Evolutionary conservation across 805 yeast species (phyloP), one percentile per base, ranked within the genome.

Genomic region (Teunomyces stri): DNA sequence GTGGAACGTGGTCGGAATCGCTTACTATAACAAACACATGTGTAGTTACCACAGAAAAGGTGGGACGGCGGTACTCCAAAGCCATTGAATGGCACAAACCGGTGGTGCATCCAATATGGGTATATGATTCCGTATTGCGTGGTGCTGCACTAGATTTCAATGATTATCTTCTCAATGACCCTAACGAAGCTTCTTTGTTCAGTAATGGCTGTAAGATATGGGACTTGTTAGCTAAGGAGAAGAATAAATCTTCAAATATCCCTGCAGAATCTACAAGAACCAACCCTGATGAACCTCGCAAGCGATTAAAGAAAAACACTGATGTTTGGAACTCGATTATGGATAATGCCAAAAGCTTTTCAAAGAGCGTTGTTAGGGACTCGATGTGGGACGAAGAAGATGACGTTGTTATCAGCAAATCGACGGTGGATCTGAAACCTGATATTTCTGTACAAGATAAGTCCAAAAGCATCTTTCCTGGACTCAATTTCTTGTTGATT

Each of bases 51-150:
- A 70, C 80, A 25, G 80, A 75, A 42, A 62, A 62, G 21, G 57
- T 64, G 13, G 89, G 89, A 0, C 75, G 70, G 47, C 56, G 87
- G 44, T 82, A 70, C 55, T 65, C 65, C 12, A 78, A 78, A 56
- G 82, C 82, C 3, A 35, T 72, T 2, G 79, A 78, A 56, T 78
- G 83, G 83, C 64, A 66, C 9, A 74, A 74, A 4, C 80, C 81
- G 1, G 72, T 72, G 1, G 73, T 78, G 25, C 81, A 78, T 55
- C 83, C 84, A 0, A 56, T 70, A 31, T 79, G 79, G 78, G 61
- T 80, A 3, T 58, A 65, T 27, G 82, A 80, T 57, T 67, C 76
- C 46, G 56, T 72, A 13, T 56, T 62, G 20, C 65, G 83, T 41
- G 74, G 74, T 2, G 78, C 79, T 1, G 64, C 74, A 2, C 54